Evolutionary conservation across 2,329 filamentous ascomycete species (phyloP).

Genomic region (Fonsecaea erecta): DNA sequence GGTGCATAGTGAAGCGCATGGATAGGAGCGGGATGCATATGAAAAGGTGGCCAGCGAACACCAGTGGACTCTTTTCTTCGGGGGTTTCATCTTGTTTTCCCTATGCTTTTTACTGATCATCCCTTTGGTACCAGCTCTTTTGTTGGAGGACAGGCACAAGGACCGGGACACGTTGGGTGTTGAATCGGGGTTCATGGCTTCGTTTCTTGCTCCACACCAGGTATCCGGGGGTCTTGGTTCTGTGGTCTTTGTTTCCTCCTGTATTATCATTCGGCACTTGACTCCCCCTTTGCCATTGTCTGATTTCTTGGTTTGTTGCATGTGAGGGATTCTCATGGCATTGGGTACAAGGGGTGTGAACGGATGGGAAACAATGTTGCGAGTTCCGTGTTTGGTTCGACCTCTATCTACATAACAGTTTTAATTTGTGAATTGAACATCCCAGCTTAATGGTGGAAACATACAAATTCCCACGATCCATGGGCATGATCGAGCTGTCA

Average conservation of each 20-base stretch:
- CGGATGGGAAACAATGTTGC: conserved; percentile 11
- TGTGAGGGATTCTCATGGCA: conserved; percentile 4
- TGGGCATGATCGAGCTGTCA: no score
- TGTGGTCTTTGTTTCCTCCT: background rate
- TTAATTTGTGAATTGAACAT: conserved; percentile 6
- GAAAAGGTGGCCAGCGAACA: conserved; percentile 5
- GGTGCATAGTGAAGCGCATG: conserved; percentile 28
- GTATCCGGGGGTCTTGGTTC: background rate
- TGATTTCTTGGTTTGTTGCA: background rate
- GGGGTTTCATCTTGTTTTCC: conserved; percentile 3
- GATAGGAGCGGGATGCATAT: conserved; percentile 4
- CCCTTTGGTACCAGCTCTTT: background rate
- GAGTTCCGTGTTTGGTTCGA: background rate
- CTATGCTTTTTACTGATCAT: background rate
- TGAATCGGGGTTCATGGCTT: background rate
- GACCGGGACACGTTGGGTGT: background rate
- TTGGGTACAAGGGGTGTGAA: conserved; percentile 8
- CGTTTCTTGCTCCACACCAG: background rate
- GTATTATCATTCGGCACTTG: background rate
- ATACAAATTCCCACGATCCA: background rate
- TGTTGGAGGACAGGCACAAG: background rate
- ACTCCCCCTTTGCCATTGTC: conserved; percentile 2
- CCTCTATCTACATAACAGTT: background rate
- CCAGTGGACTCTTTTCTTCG: conserved; percentile 10
- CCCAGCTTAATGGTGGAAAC: background rate